phyloP scores from a whole-genome alignment of 2,329 filamentous ascomycete species.

The Aspergillus felis region DNA sequence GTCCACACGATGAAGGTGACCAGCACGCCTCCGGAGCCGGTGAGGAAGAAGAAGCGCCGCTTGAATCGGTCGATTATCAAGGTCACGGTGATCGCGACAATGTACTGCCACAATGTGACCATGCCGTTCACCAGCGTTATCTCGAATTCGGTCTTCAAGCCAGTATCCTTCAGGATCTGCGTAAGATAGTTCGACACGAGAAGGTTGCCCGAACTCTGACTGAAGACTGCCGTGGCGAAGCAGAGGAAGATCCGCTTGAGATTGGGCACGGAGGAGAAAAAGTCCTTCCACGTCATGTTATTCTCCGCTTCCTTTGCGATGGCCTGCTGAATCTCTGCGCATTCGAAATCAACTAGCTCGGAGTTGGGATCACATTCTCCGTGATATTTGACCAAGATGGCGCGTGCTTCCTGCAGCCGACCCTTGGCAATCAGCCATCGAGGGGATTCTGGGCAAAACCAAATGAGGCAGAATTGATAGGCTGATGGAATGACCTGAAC shows the following conservation, averaged over 20 bases:
- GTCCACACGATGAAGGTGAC: slow-evolving; percentile 47
- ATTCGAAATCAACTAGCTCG: slow-evolving; percentile 47
- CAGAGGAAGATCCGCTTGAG: slow-evolving; percentile 41
- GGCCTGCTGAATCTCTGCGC: slow-evolving; percentile 49
- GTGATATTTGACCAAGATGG: slow-evolving; percentile 52
- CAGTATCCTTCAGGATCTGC: slow-evolving; percentile 34
- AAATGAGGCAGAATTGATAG: slow-evolving; percentile 39
- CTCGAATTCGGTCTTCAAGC: slow-evolving; percentile 35
- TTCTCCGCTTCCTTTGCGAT: slow-evolving; percentile 44
- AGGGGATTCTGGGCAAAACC: slow-evolving; percentile 58
- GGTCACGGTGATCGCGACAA: slow-evolving; percentile 39
- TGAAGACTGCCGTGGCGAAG: slow-evolving; percentile 40
- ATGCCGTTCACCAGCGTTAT: slow-evolving; percentile 39
- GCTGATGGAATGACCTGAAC: slow-evolving; percentile 49
- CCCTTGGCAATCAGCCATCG: slow-evolving; percentile 56
- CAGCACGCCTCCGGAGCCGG: slow-evolving; percentile 35
- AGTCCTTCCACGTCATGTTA: slow-evolving; percentile 43
- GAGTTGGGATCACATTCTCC: slow-evolving; percentile 45
- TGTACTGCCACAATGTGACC: slow-evolving; percentile 42
- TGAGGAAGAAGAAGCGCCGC: slow-evolving; percentile 41
- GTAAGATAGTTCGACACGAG: slow-evolving; percentile 44
- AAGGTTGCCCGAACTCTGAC: slow-evolving; percentile 41
- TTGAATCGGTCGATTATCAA: slow-evolving; percentile 32
- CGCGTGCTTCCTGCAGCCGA: slow-evolving; percentile 47
- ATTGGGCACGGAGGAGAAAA: slow-evolving; percentile 40